Evolutionary conservation across 768 basidiomycete species (phyloP).

Genomic region (Gymnopilus dilepis): DNA sequence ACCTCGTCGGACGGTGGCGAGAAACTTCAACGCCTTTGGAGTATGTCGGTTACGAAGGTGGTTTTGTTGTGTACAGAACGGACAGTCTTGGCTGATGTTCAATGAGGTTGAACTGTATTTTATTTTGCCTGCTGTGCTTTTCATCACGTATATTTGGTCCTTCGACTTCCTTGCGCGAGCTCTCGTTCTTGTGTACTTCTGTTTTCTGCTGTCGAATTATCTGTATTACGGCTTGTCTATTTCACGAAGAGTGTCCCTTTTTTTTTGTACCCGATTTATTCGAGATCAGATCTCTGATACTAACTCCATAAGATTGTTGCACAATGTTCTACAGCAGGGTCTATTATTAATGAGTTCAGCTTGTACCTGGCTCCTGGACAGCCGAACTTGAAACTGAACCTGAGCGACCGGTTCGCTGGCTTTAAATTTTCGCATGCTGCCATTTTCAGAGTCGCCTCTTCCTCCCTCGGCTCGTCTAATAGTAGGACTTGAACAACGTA

Average conservation of each 20-base stretch:
- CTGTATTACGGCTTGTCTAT: not conserved
- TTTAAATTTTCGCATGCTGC: slow-evolving; percentile 22
- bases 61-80: slow-evolving; percentile 48
- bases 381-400: slow-evolving; percentile 14
- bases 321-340: no score
- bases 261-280: slow-evolving; percentile 9
- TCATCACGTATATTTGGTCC: not conserved
- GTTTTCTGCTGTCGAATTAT: not conserved
- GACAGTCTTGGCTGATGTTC: not conserved
- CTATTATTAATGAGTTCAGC: slow-evolving; percentile 8
- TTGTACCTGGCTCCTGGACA: not conserved
- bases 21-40: slow-evolving; percentile 47
- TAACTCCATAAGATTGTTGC: not conserved
- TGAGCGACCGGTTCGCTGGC: slow-evolving; percentile 23
- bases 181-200: not conserved
- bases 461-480: slow-evolving; percentile 12
- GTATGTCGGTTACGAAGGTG: slow-evolving; percentile 53
- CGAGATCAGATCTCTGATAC: not conserved
- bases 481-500: slow-evolving; percentile 21
- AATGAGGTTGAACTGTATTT: not conserved
- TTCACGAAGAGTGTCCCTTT: slow-evolving; percentile 6
- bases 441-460: slow-evolving; percentile 10
- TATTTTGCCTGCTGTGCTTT: not conserved
- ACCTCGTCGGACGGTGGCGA: slow-evolving; percentile 60
- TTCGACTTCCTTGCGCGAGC: not conserved